Evolutionary conservation across 169 alveolate genomes (phyloP), one percentile per base, ranked within the genome.

Genomic region (Plasmodium gonderi): DNA sequence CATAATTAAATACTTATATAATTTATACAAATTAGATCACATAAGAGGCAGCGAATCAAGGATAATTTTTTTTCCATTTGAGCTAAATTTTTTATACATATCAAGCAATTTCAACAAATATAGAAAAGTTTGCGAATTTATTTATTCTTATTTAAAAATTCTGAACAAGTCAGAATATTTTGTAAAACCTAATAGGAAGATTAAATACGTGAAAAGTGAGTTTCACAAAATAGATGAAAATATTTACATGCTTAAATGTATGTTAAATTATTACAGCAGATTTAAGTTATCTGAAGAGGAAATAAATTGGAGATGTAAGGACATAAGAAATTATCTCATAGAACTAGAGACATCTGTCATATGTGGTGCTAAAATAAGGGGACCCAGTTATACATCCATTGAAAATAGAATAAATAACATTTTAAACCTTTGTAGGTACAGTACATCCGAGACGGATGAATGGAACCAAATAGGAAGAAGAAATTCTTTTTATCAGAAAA

Each of bases 201-300:
- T 65, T 14, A 26, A 80, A 17, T 81, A 81, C 40, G 20, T 29
- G 17, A 33, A 81, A 7, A 81, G 91, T 68, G 81, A 38, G n/a
- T 81, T 81, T 68, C 54, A 49, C 51, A 65, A 81, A 68, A 74
- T 81, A 31, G 80, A 44, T 14, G 91, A 81, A 81, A 81, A 40
- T 44, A 40, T 81, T 5, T 68, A 68, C 47, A 74, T 68, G 45
- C 54, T 65, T 67, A 81, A 29, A 20, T 26, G 75, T 42, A 47
- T 81, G 17, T 47, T 81, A 36, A 68, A 68, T 81, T 47, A 81
- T 68, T 81, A 81, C 91, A 38, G 40, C 20, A 17, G 29, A 38
- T 36, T 64, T 38, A 45, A 64, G 72, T 20, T 8, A 64, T 38
- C 1, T 6, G 14, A 51, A 23, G 51, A 49, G 36, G 76, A 47